These are phyloP conservation scores for Colletotrichum karsti DNA, from an alignment of 2,329 filamentous ascomycete species.

Conservation along the genomic window DNA sequence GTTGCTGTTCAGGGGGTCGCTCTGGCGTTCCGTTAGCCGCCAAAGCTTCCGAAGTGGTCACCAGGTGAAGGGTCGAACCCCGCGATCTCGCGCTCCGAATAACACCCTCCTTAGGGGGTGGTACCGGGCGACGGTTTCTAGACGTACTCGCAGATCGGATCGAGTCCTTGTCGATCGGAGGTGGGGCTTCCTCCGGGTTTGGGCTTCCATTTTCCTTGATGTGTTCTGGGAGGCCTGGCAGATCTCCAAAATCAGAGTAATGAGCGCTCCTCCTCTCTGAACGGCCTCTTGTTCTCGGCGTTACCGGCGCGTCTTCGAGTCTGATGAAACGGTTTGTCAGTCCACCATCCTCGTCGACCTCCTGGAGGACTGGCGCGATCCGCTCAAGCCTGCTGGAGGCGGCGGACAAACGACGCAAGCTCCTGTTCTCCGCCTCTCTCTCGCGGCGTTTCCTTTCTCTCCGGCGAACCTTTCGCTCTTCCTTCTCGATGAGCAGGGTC, in stretches of 20 bases:
- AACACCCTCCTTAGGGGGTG: constrained; percentile 85
- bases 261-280: constrained; percentile 79
- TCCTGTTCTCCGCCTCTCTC: constrained; percentile 82
- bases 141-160: constrained; percentile 81
- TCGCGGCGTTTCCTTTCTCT: constrained; percentile 86
- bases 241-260: constrained; percentile 72
- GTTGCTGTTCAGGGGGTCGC: constrained; percentile 39
- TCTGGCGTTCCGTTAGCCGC: constrained; percentile 42
- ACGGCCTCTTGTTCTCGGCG: constrained; percentile 77
- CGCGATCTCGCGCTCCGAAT: constrained; percentile 75
- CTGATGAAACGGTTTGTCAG: constrained; percentile 53
- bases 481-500: constrained; percentile 93
- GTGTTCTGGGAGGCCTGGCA: constrained; percentile 79
- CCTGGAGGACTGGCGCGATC: constrained; percentile 78
- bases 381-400: constrained; percentile 88
- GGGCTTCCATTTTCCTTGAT: constrained; percentile 51
- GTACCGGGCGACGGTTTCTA: constrained; percentile 76
- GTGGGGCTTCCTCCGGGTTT: constrained; percentile 64
- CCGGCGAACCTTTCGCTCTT: constrained; percentile 84
- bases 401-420: constrained; percentile 82
- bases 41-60: constrained; percentile 69
- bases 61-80: constrained; percentile 87
- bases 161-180: constrained; percentile 82
- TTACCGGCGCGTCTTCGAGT: constrained; percentile 50
- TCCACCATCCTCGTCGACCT: constrained; percentile 80